Evolutionary conservation across 495 filamentous ascomycete species (phyloP).

Genomic region (Xylaria intraflava): DNA sequence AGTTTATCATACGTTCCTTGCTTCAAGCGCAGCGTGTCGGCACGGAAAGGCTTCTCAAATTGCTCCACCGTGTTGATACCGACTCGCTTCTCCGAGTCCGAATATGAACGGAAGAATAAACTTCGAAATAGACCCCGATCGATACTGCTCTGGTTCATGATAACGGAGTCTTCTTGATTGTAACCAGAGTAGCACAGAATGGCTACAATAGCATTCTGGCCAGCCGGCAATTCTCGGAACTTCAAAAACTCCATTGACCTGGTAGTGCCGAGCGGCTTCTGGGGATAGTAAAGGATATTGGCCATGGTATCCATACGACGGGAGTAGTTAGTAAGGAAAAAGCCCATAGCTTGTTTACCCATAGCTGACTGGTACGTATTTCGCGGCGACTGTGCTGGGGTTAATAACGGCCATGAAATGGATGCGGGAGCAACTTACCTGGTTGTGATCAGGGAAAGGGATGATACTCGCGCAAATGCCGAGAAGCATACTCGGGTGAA

Average conservation of each 20-base stretch:
- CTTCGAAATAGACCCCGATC: conserved; percentile 95
- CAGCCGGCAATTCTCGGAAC: conserved; percentile 92
- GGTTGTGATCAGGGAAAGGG: conserved; percentile 98
- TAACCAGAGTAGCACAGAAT: conserved; percentile 98
- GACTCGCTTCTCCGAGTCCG: conserved; percentile 89
- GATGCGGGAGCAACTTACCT: conserved; percentile 37
- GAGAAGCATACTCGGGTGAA: conserved; percentile 97
- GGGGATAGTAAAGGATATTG: conserved; percentile 97
- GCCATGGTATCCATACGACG: conserved; percentile 99
- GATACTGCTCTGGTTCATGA: conserved; percentile 99
- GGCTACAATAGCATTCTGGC: conserved; percentile 97
- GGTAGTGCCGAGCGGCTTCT: conserved; percentile 94
- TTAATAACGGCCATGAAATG: conserved; percentile 2
- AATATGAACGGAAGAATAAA: conserved; percentile 96
- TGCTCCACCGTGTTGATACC: conserved; percentile 82
- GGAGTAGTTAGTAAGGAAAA: conserved; percentile 92
- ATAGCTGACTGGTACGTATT: conserved; percentile 99
- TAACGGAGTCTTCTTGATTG: conserved; percentile 99
- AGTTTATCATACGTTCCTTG: conserved; percentile 98
- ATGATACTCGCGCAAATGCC: conserved; percentile 99
- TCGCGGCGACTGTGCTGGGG: conserved; percentile 64
- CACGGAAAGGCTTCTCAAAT: conserved; percentile 90
- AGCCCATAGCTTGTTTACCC: conserved; percentile 99
- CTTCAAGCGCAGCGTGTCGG: conserved; percentile 81
- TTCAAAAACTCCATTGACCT: conserved; percentile 98